Conservation (phyloP, 306 rosid species). For the Vigna mungo region DNA sequence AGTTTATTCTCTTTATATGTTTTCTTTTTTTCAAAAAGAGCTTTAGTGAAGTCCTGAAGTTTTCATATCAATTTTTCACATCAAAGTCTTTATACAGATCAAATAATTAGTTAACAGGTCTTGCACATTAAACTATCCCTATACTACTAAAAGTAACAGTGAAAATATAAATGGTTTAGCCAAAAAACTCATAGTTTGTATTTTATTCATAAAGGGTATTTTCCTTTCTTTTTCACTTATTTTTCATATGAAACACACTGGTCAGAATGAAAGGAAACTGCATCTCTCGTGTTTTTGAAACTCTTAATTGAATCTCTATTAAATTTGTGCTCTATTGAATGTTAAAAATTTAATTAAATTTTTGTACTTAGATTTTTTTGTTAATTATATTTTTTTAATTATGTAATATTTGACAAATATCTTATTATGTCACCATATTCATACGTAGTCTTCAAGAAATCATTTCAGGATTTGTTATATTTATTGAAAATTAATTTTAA, state of each 20-base stretch:
- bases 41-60: not conserved
- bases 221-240: not conserved
- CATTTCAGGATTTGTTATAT: no score
- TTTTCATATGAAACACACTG: not conserved
- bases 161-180: not conserved
- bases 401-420: no score
- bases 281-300: no score
- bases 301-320: no score
- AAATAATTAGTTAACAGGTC: not conserved
- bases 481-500: no score
- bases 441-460: no score
- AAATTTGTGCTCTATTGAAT: no score
- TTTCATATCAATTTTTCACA: not conserved
- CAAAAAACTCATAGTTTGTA: not conserved
- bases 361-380: no score
- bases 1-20: no score
- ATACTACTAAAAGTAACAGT: not conserved
- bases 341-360: no score
- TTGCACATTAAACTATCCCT: not conserved
- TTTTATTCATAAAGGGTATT: conserved; percentile 1
- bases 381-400: no score
- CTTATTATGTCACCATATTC: no score
- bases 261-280: not conserved
- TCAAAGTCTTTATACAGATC: not conserved
- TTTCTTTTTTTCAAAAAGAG: not conserved